These are phyloP conservation scores for Chalciporus piperatus DNA, from an alignment of 768 basidiomycete species.

Conservation along the genomic window DNA sequence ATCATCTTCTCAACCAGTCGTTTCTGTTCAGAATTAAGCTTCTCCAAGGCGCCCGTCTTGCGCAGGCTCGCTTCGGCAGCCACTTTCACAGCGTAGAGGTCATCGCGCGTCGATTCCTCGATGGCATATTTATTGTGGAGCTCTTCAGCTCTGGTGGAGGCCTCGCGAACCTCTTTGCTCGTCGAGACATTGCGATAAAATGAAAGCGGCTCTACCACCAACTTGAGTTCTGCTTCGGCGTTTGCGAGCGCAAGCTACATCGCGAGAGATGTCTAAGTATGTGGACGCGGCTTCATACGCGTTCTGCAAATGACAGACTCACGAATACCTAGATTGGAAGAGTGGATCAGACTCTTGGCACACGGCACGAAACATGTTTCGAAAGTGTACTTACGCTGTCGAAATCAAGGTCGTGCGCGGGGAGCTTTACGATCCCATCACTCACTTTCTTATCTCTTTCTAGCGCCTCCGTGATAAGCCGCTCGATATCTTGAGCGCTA, in stretches of 20 bases:
- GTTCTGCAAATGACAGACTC: conserved; percentile 31
- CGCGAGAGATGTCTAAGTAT: conserved; percentile 16
- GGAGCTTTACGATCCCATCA: conserved; percentile 60
- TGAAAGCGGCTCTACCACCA: conserved; percentile 51
- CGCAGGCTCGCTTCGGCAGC: conserved; percentile 68
- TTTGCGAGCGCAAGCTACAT: conserved; percentile 56
- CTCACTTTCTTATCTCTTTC: conserved; percentile 49
- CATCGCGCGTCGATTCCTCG: conserved; percentile 75
- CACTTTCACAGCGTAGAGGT: conserved; percentile 70
- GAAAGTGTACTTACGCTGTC: conserved; percentile 49
- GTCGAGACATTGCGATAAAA: conserved; percentile 84
- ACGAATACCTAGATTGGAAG: conserved; percentile 61
- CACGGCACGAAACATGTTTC: background rate
- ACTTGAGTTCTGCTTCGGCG: conserved; percentile 54
- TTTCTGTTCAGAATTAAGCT: conserved; percentile 63
- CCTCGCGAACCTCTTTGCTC: conserved; percentile 70
- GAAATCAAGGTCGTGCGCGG: conserved; percentile 58
- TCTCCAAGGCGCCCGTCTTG: conserved; percentile 56
- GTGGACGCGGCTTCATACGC: background rate
- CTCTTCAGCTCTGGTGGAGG: conserved; percentile 69
- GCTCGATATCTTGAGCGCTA: conserved; percentile 54
- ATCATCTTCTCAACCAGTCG: conserved; percentile 79
- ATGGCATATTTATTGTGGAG: conserved; percentile 65
- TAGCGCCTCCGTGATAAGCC: conserved; percentile 57
- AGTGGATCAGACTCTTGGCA: background rate